phyloP scores from a whole-genome alignment of 192 early-diverging fungal genomes.

The Coemansia asiatica region DNA sequence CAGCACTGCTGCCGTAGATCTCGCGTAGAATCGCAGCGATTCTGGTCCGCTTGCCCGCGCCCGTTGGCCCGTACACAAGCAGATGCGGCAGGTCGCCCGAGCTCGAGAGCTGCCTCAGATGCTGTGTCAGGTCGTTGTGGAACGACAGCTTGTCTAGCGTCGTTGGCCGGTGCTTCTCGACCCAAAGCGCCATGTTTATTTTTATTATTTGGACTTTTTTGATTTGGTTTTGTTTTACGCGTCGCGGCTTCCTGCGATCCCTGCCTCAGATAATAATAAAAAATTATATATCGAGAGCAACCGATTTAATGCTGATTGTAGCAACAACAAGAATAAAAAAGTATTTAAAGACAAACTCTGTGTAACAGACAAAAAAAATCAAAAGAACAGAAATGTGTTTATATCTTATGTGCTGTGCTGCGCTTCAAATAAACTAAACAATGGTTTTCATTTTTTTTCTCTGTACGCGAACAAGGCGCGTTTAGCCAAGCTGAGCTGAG shows the following conservation, averaged over 20 bases:
- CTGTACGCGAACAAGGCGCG: neutral
- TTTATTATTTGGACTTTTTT: neutral
- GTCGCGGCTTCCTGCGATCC: neutral
- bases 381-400: no score
- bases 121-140: slow-evolving; percentile 71
- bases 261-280: no score
- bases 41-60: slow-evolving; percentile 96
- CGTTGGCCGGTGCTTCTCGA: slow-evolving; percentile 90
- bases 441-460: neutral
- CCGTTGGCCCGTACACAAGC: slow-evolving; percentile 93
- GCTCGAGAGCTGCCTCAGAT: slow-evolving; percentile 73
- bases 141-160: slow-evolving; percentile 82
- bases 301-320: neutral
- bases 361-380: no score
- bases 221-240: neutral
- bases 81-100: slow-evolving; percentile 92
- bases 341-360: no score
- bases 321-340: no score
- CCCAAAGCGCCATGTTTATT: slow-evolving; percentile 70
- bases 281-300: no score
- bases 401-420: no score
- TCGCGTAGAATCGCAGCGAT: slow-evolving; percentile 83
- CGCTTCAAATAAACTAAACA: neutral
- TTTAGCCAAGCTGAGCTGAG: neutral
- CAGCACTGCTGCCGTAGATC: slow-evolving; percentile 85